Evolutionary conservation across 176 grass and related monocot genomes (phyloP).

Genomic region (Ensete ventricosum): DNA sequence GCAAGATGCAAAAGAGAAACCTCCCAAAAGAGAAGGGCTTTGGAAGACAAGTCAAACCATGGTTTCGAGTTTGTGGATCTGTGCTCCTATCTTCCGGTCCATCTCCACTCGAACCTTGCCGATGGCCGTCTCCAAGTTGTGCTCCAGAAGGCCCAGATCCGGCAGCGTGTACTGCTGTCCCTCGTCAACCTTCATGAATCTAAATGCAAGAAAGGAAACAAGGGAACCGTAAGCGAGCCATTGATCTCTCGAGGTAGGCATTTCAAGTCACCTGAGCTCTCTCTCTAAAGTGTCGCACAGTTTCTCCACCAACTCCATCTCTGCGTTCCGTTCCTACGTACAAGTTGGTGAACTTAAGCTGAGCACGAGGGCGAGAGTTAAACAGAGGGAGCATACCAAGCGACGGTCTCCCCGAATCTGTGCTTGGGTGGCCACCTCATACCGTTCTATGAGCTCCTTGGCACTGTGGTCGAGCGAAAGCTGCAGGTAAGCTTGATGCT

Average conservation of each 20-base stretch:
- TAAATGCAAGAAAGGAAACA: slow-evolving; percentile 5
- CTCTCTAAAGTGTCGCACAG: slow-evolving; percentile 79
- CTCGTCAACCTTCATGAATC: slow-evolving; percentile 69
- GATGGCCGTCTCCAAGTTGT: slow-evolving; percentile 63
- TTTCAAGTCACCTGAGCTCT: slow-evolving; percentile 44
- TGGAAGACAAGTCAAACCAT: slow-evolving; percentile 10
- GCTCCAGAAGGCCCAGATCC: slow-evolving; percentile 59
- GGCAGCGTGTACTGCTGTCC: slow-evolving; percentile 59
- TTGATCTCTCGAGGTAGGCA: too few species aligned
- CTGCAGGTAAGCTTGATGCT: neutral
- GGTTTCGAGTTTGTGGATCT: slow-evolving; percentile 64
- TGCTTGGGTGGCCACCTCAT: slow-evolving; percentile 73
- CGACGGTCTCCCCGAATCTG: slow-evolving; percentile 53
- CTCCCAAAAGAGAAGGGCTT: neutral
- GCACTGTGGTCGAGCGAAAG: slow-evolving; percentile 25
- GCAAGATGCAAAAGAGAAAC: neutral
- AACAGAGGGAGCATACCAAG: slow-evolving; percentile 27
- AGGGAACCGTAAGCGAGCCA: neutral
- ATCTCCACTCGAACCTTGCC: slow-evolving; percentile 63
- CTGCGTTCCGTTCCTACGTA: slow-evolving; percentile 54
- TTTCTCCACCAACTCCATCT: slow-evolving; percentile 59
- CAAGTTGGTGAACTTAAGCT: neutral
- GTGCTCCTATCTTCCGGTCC: slow-evolving; percentile 67
- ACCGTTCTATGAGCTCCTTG: slow-evolving; percentile 63
- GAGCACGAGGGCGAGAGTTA: neutral